Base-by-base conservation (phyloP, 768 basidiomycete species). In the Amanita rubescens region DNA sequence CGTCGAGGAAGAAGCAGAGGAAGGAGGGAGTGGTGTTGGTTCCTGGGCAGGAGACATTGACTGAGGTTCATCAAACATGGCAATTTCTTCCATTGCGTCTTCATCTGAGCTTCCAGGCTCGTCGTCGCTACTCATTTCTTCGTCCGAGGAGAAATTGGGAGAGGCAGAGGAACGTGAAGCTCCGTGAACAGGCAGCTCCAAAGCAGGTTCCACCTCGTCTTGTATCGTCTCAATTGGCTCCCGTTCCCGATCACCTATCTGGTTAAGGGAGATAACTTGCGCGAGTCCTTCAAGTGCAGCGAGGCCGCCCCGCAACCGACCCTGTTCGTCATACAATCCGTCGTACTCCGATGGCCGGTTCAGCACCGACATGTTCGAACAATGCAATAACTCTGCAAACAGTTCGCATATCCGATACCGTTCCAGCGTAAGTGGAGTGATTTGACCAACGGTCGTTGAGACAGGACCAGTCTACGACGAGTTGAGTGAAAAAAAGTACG, bases 391-490 rank as follows among this genome's bases (percentile, higher is more conserved):
- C 65, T 99, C 96, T 17, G 95, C 96, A 61, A 95, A 94, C 11
- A 99, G 76, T 68, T 99, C 96, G 69, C 93, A 90, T 61, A 98
- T 93, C 9, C 95, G 84, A 68, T 92, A 96, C 14, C 96, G 85
- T 66, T 98, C 96, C 54, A 94, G 82, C 1, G 96, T 97, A 24
- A 99, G 81, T 0, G 94, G 93, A 1, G 75, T 74, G 49, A 89
- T 78, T 5, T 71, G 65, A 5, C 88, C 88, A n/a, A 90, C 76
- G 0, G 88, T 90, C 0, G 90, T 90, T 30, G 75, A 72, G 24
- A 90, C 72, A 3, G 82, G 79, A 0, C 81, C 85, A 62, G 76
- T 75, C 89, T 93, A 51, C 38, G 60, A 22, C n/a, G 30, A 17
- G 27, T 30, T 30, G 14, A 14, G 35, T 48, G 57, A 20, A 55